phyloP scores from a whole-genome alignment of 2,329 filamentous ascomycete species.

The Nothophaeocryptopus gaeumannii region DNA sequence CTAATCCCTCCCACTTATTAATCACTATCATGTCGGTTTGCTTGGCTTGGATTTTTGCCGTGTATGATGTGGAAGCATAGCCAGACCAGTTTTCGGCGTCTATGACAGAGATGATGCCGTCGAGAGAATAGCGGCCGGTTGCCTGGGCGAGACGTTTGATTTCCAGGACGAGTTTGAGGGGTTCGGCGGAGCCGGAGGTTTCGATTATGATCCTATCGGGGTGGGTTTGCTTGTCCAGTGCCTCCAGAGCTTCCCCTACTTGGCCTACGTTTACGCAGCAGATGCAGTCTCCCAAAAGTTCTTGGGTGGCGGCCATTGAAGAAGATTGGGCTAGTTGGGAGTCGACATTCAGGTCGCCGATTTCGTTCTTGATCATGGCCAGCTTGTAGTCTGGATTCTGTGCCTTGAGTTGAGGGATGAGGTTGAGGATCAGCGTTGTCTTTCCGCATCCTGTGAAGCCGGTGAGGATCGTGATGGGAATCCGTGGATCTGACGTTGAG shows the following conservation, averaged over 20 bases:
- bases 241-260: constrained; percentile 72
- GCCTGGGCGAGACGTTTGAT: constrained; percentile 75
- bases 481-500: constrained; percentile 36
- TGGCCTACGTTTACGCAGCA: constrained; percentile 98
- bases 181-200: constrained; percentile 78
- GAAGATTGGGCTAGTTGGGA: constrained; percentile 80
- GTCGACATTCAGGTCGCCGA: constrained; percentile 91
- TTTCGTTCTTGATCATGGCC: constrained; percentile 96
- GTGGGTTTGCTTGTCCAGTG: constrained; percentile 59
- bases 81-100: constrained; percentile 95
- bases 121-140: constrained; percentile 68
- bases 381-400: constrained; percentile 88
- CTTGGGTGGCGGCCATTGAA: constrained; percentile 83
- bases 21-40: constrained; percentile 90
- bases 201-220: constrained; percentile 92
- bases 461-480: constrained; percentile 90
- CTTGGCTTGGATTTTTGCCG: constrained; percentile 79
- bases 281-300: constrained; percentile 95
- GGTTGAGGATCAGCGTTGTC: constrained; percentile 91
- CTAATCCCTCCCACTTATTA: constrained; percentile 84
- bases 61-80: constrained; percentile 87
- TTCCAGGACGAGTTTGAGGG: constrained; percentile 86
- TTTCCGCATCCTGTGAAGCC: constrained; percentile 96
- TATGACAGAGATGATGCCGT: constrained; percentile 85
- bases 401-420: constrained; percentile 82